Evolutionary conservation across 2,329 filamentous ascomycete genomes (phyloP), one percentile per base, ranked within the genome.

Genomic region (Corynespora cassiicola): DNA sequence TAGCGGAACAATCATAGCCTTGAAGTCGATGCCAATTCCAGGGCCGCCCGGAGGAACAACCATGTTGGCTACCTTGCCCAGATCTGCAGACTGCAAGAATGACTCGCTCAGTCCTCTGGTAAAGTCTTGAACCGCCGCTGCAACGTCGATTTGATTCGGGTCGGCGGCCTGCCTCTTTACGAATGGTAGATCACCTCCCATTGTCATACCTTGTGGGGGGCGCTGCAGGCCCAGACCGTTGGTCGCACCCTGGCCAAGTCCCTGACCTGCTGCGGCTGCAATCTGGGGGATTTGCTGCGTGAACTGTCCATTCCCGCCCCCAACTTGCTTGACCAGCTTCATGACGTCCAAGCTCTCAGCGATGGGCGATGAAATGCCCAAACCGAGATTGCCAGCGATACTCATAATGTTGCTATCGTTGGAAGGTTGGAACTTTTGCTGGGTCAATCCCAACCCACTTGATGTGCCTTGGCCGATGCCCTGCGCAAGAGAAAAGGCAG

Each of bases 401-500:
- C 31, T 45, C 31, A 49, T 47, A n/a, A 63, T 40, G 19, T 46
- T 47, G 3, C 45, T 42, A 11, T 28, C 42, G 10, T 50, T 50
- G 0, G 46, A 42, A 3, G 60, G 60, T 10, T 23, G 15, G n/a
- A 51, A 52, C 11, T 47, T 34, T 25, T 49, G 12, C 10, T 45
- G 34, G 9, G 58, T 62, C 16, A 63, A 26, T 5, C 56, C 58
- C 3, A 63, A 39, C 4, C 57, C 58, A 19, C 39, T 49, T 12
- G 57, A 50, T 17, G 45, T 60, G 12, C 51, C 57, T 17, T 62
- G 56, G 1, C 60, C 58, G 17, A 63, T 55, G 3, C 60, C 60
- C 18, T 56, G 52, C 11, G 58, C 60, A 18, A 63, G 36, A 4
- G 58, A 47, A 32, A 51, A 63, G 2, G 50, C 54, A 12, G 48